Evolutionary conservation across 371 early-diverging fungal species (phyloP).

Genomic region (Mucor saturninus): DNA sequence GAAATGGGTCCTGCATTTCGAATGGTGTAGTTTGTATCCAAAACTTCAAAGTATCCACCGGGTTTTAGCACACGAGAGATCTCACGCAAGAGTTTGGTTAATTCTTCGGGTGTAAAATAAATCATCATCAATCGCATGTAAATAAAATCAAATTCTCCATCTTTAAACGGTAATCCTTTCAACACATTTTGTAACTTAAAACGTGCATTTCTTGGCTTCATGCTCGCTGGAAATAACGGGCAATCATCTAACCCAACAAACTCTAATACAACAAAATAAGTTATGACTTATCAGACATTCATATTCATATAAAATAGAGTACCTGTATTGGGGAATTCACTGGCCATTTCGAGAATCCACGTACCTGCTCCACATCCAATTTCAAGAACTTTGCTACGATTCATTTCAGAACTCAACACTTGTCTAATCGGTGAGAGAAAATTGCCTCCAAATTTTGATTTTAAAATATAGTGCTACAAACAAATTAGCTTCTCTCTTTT

Average conservation of each 20-base stretch:
- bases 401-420: conserved; percentile 3
- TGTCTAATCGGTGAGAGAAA: conserved; percentile 35
- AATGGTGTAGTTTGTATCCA: conserved; percentile 56
- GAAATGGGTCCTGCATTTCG: conserved; percentile 53
- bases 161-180: conserved; percentile 57
- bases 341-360: conserved; percentile 44
- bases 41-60: conserved; percentile 54
- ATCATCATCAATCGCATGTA: conserved; percentile 54
- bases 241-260: conserved; percentile 62
- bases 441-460: conserved; percentile 41
- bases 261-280: conserved; percentile 23
- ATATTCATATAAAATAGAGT: conserved; percentile 2
- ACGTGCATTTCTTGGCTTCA: conserved; percentile 59
- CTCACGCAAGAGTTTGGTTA: conserved; percentile 36
- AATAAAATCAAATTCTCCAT: conserved; percentile 59
- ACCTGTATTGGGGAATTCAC: conserved; percentile 36
- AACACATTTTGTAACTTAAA: conserved; percentile 57
- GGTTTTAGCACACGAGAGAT: conserved; percentile 57
- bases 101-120: conserved; percentile 44
- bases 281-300: background rate
- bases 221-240: conserved; percentile 58
- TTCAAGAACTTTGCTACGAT: conserved; percentile 36
- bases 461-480: conserved; percentile 46
- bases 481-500: background rate
- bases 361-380: conserved; percentile 53